These are phyloP conservation scores for Agrostemma githago DNA, from an alignment of 148 eudicot genomes.

Conservation along the genomic window DNA sequence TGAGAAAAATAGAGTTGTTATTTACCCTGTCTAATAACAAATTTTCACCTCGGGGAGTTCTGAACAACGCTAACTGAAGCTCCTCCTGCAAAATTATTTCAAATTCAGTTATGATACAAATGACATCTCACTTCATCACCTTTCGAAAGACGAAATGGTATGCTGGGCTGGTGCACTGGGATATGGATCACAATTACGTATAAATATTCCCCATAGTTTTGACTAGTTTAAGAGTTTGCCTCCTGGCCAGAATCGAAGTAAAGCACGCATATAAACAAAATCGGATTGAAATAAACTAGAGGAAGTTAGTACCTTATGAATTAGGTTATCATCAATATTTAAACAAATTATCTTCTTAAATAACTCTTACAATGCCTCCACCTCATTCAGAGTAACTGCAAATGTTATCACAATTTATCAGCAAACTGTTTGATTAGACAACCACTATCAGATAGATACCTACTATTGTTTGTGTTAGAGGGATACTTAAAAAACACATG, in stretches of 20 bases:
- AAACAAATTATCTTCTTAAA: conserved; percentile 80
- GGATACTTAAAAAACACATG: no score
- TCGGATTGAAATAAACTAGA: neutral
- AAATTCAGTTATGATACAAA: conserved; percentile 3
- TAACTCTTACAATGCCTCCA: conserved; percentile 81
- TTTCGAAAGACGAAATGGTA: no score
- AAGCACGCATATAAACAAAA: neutral
- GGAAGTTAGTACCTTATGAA: conserved; percentile 62
- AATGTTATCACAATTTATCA: neutral
- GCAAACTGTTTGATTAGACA: neutral
- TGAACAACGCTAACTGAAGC: conserved; percentile 70
- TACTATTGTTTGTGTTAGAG: no score
- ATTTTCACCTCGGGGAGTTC: conserved; percentile 54
- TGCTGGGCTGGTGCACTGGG: neutral
- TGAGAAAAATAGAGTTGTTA: neutral
- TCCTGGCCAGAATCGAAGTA: neutral
- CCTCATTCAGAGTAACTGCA: conserved; percentile 81
- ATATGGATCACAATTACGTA: neutral
- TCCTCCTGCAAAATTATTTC: conserved; percentile 58
- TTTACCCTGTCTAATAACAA: conserved; percentile 86
- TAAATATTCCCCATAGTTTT: neutral
- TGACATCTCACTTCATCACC: no score
- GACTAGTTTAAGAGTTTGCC: neutral
- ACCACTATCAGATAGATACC: no score
- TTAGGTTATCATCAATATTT: conserved; percentile 78